Conservation (phyloP, 352 stramenopile species). For the Phytopythium mirpurense region DNA sequence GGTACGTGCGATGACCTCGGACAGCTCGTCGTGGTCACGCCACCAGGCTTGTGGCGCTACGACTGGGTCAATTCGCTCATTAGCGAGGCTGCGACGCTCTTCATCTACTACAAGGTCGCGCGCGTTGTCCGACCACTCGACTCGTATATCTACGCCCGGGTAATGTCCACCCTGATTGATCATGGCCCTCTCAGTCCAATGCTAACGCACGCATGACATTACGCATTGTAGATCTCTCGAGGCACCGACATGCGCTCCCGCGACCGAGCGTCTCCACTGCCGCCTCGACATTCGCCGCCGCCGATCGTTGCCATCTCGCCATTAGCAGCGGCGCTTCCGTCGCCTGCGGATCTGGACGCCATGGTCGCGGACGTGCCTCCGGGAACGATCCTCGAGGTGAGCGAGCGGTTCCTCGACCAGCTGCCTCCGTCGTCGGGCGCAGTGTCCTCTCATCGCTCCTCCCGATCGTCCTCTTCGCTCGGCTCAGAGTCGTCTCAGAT, state of each 20-base stretch:
- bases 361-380: background rate
- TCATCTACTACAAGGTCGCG: conserved; percentile 35
- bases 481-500: background rate
- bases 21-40: conserved; percentile 53
- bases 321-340: background rate
- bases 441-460: background rate
- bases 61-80: conserved; percentile 56
- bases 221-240: background rate
- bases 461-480: background rate
- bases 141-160: conserved; percentile 39
- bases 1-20: background rate
- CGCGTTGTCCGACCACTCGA: conserved; percentile 46
- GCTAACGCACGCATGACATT: background rate
- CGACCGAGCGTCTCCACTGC: background rate
- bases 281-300: background rate
- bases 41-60: conserved; percentile 48
- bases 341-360: background rate
- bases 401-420: background rate
- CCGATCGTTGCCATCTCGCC: background rate
- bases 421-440: background rate
- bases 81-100: conserved; percentile 33
- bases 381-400: background rate
- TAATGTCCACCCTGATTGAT: conserved; percentile 7
- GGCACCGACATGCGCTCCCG: conserved; percentile 3
- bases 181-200: no score